Evolutionary conservation across 2,329 filamentous ascomycete genomes (phyloP).

Genomic region (Colletotrichum eleusines): DNA sequence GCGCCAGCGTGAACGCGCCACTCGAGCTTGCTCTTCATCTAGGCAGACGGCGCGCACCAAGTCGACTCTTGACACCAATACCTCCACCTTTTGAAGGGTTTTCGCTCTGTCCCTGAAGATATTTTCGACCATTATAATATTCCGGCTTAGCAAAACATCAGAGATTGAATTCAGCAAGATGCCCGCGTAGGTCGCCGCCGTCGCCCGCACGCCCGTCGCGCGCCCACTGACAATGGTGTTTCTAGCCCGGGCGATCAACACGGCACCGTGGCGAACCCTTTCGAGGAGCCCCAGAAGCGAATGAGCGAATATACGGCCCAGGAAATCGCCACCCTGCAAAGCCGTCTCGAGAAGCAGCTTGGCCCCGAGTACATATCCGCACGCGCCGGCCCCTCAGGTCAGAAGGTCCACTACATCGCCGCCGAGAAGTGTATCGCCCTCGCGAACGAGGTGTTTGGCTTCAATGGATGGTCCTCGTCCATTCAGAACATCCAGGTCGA

Average conservation of each 20-base stretch:
- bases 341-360: conserved; percentile 89
- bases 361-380: conserved; percentile 96
- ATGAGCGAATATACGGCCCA: conserved; percentile 88
- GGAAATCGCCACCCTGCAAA: conserved; percentile 89
- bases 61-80: neutral
- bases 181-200: conserved; percentile 58
- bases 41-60: conserved; percentile 11
- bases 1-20: conserved; percentile 25
- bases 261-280: conserved; percentile 77
- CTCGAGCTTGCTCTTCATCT: neutral
- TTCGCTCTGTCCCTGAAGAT: neutral
- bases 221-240: conserved; percentile 41
- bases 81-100: neutral
- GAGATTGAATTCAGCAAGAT: conserved; percentile 47
- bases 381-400: conserved; percentile 83
- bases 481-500: conserved; percentile 96
- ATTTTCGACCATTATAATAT: neutral
- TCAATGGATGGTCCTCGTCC: conserved; percentile 97
- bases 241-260: conserved; percentile 78
- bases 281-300: conserved; percentile 76
- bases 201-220: conserved; percentile 38
- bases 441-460: conserved; percentile 95
- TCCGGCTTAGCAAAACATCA: neutral
- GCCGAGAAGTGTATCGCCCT: conserved; percentile 97
- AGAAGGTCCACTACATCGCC: conserved; percentile 93